Evolutionary conservation across 1,284 basidiomycete genomes (phyloP).

Genomic region (Puccinia hordei): DNA sequence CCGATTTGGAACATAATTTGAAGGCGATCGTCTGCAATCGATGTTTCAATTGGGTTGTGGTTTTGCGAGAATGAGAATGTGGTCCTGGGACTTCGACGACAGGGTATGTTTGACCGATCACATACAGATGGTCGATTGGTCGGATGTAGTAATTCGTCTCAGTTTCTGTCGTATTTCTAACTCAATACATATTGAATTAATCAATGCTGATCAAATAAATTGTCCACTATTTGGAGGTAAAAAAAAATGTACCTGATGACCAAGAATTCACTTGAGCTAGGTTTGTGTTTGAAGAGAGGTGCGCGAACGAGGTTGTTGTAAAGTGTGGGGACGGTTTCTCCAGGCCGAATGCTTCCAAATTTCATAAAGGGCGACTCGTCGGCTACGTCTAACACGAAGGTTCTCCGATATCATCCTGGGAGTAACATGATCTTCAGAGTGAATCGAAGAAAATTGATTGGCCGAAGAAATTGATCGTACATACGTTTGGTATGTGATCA

Average conservation of each 20-base stretch:
- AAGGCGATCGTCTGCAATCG: conserved; percentile 93
- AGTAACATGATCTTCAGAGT: conserved; percentile 1
- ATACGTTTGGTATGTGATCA: conserved; percentile 84
- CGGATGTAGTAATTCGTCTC: conserved; percentile 88
- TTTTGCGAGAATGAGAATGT: conserved; percentile 95
- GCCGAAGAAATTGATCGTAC: conserved; percentile 51
- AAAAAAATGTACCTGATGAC: conserved; percentile 69
- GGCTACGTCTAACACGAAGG: conserved; percentile 90
- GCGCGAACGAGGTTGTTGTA: conserved; percentile 96
- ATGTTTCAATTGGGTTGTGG: conserved; percentile 92
- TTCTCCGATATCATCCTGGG: conserved; percentile 85
- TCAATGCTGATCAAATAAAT: not conserved
- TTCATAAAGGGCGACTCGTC: conserved; percentile 98
- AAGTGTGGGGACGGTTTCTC: conserved; percentile 86
- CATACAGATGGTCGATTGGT: conserved; percentile 90
- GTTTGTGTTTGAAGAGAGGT: conserved; percentile 87
- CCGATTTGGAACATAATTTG: conserved; percentile 84
- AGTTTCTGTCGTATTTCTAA: conserved; percentile 81
- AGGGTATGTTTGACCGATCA: conserved; percentile 93
- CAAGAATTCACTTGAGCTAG: conserved; percentile 86
- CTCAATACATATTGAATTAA: not conserved
- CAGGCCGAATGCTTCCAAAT: conserved; percentile 88
- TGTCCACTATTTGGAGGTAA: not conserved
- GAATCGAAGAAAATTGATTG: not conserved
- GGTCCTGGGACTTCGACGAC: conserved; percentile 91